Evolutionary conservation across 192 early-diverging fungal genomes (phyloP).

Genomic region (Backusella luteola): DNA sequence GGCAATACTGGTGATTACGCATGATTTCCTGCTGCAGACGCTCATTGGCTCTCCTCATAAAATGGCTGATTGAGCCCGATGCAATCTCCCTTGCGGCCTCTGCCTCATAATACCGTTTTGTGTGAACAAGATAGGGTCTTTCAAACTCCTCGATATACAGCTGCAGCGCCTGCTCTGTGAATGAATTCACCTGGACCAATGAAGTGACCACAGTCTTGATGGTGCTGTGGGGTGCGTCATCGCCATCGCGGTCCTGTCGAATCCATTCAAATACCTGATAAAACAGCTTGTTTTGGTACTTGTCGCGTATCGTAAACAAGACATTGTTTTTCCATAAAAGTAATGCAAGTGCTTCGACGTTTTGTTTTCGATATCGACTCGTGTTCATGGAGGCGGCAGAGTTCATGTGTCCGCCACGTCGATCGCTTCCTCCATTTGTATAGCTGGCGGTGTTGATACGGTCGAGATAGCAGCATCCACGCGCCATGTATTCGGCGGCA

Average conservation of each 20-base stretch:
- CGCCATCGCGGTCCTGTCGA: slow-evolving; percentile 64
- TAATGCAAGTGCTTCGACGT: slow-evolving; percentile 70
- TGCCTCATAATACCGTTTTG: slow-evolving; percentile 63
- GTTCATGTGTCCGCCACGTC: slow-evolving; percentile 28
- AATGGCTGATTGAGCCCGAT: slow-evolving; percentile 59
- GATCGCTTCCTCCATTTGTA: background rate
- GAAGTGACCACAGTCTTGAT: slow-evolving; percentile 56
- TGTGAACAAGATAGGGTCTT: slow-evolving; percentile 62
- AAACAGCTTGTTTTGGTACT: slow-evolving; percentile 61
- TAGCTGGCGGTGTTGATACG: slow-evolving; percentile 44
- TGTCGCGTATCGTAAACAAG: slow-evolving; percentile 54
- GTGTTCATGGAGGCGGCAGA: slow-evolving; percentile 37
- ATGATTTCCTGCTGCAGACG: slow-evolving; percentile 62
- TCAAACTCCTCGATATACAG: slow-evolving; percentile 84
- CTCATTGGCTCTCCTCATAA: slow-evolving; percentile 61
- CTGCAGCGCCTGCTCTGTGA: slow-evolving; percentile 62
- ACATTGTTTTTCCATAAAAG: slow-evolving; percentile 73
- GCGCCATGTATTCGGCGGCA: slow-evolving; percentile 57
- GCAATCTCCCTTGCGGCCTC: slow-evolving; percentile 64
- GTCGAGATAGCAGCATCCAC: slow-evolving; percentile 75
- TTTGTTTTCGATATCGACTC: slow-evolving; percentile 51
- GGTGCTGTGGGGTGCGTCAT: slow-evolving; percentile 50
- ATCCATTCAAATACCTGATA: slow-evolving; percentile 71
- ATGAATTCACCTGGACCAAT: slow-evolving; percentile 61
- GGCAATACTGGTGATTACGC: slow-evolving; percentile 60